Base-by-base conservation (phyloP, 164 flowering plant genomes). In the Vitis cinerea region DNA sequence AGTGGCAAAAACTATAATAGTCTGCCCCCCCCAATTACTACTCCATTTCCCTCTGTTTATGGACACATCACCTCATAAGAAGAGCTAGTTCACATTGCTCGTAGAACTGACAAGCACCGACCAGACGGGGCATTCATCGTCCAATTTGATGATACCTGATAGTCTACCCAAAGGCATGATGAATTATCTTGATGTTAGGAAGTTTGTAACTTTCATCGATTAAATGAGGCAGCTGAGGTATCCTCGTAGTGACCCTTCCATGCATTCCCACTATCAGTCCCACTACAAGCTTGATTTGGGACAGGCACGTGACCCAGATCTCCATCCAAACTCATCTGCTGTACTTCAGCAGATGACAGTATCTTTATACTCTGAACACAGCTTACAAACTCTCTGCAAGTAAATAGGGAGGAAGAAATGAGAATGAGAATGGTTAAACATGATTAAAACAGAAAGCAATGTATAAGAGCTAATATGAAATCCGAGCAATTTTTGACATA, bases 321-420 rank as follows among this genome's bases (percentile, higher is more conserved):
- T 48, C 93, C 97, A 63, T 93, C 92, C 72, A 91, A 82, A 73
- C 97, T 91, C 94, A 93, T 87, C 71, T 93, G 95, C 76, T 90
- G 92, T 30, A 93, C 98, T 72, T 93, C 98, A 60, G 84, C 85
- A 10, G 92, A 78, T 19, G 98, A 93, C 27, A 93, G 80, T 76
- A 93, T 90, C 84, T 91, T 93, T 75, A 93, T 85, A 85, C 95
- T 84, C 80, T 88, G 98, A 50, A 93, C 98, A 76, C 97, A 89
- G 77, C 86, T 87, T 50, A 91, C 94, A 67, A 93, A 93, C 66
- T 93, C 98, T 76, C 98, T 93, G 90, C 67, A 69, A 54, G 6
- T 27, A 63, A 37, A 11, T 15, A 23, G 4, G 62, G 44, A 37
- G 44, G 7, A 37, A 37, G 44, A 37, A 37, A 37, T 37, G 44